Percentiles rank a stretch among this genome's conserved stretches.
Evolutionary conservation across 2,329 filamentous ascomycete genomes (phyloP).

Genomic region (Claviceps capensis): DNA sequence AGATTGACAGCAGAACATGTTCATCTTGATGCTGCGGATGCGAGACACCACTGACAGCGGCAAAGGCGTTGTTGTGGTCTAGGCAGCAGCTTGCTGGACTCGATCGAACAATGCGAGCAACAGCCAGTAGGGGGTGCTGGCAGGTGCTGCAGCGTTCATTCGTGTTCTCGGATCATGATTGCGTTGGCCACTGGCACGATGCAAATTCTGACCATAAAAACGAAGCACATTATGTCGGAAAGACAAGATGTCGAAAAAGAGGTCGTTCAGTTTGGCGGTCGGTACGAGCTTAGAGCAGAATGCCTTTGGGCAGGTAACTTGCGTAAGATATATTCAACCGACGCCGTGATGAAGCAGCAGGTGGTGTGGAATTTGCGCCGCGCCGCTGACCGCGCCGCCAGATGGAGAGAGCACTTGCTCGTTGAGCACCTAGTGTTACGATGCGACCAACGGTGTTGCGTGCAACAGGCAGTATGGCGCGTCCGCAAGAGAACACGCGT

Average conservation of each 20-base stretch:
- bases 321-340: not conserved
- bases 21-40: not conserved
- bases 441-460: not conserved
- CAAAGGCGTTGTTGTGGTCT: too few species aligned
- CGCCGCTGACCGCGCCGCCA: not conserved
- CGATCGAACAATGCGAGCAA: not conserved
- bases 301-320: conserved; percentile 12
- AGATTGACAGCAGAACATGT: not conserved
- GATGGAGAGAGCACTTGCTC: conserved; percentile 4
- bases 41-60: not conserved
- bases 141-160: not conserved
- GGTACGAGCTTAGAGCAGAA: conserved; percentile 5
- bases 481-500: not conserved
- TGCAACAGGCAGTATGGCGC: not conserved
- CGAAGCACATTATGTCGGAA: conserved; percentile 2
- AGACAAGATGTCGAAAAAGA: not conserved
- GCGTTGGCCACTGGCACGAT: conserved; percentile 1
- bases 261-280: not conserved
- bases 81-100: not conserved
- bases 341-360: not conserved
- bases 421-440: not conserved
- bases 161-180: conserved; percentile 4
- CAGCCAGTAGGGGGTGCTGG: not conserved
- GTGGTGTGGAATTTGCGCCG: not conserved
- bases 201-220: conserved; percentile 4